Evolutionary conservation across 1,284 basidiomycete species (phyloP).

Genomic region (Pisolithus thermaeus): DNA sequence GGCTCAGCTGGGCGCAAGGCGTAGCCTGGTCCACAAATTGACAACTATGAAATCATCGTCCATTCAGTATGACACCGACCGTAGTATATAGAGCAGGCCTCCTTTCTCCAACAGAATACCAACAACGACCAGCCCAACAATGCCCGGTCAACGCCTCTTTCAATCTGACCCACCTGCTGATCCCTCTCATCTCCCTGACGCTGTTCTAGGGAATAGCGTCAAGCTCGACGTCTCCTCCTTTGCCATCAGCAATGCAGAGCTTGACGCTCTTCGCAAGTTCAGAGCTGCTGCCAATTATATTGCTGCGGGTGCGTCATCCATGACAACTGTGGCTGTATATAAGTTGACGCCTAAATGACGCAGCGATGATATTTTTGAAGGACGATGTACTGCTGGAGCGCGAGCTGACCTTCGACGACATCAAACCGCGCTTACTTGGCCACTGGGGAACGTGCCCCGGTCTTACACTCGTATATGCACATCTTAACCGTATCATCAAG

Average conservation of each 20-base stretch:
- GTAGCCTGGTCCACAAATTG: no score
- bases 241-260: conserved; percentile 44
- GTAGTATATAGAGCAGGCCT: no score
- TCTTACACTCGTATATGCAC: conserved; percentile 73
- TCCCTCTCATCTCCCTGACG: conserved; percentile 51
- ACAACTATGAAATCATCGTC: no score
- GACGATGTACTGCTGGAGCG: conserved; percentile 66
- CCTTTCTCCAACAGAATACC: no score
- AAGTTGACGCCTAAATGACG: conserved; percentile 1
- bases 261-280: conserved; percentile 47
- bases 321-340: background rate
- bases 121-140: conserved; percentile 15
- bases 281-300: conserved; percentile 60
- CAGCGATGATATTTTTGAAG: conserved; percentile 79
- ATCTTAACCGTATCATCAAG: conserved; percentile 70
- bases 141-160: conserved; percentile 53
- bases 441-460: conserved; percentile 80
- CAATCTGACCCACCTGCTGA: conserved; percentile 61
- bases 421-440: conserved; percentile 75
- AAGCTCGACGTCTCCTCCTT: conserved; percentile 34
- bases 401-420: conserved; percentile 55
- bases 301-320: conserved; percentile 44
- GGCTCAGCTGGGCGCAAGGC: no score
- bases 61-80: no score
- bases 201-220: conserved; percentile 41